Conservation (phyloP, 495 filamentous ascomycete genomes). For the Xylaria venustula region DNA sequence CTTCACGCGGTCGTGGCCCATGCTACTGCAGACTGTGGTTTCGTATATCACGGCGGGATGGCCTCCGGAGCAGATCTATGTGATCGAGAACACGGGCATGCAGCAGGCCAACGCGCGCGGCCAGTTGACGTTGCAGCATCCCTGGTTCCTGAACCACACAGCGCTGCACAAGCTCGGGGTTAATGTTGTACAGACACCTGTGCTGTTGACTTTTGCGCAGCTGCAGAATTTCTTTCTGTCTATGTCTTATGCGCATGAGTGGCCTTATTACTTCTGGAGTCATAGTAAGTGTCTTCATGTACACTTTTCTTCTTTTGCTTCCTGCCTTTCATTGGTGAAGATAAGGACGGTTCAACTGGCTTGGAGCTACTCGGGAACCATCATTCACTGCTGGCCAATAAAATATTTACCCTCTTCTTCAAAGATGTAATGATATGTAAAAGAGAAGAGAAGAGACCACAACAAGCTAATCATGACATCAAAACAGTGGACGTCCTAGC, state of each 20-base stretch:
- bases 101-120: constrained; percentile 55
- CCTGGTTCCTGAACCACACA: constrained; percentile 60
- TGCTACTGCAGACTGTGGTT: constrained; percentile 59
- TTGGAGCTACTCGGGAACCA: no score
- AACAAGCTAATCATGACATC: neutral
- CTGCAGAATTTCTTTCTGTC: constrained; percentile 61
- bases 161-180: constrained; percentile 53
- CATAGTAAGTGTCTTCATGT: constrained; percentile 25
- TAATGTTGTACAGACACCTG: constrained; percentile 56
- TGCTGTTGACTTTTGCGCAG: constrained; percentile 60
- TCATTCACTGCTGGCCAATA: no score
- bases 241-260: constrained; percentile 38
- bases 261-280: constrained; percentile 57
- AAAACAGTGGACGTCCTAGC: constrained; percentile 49
- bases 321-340: no score
- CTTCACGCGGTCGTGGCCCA: constrained; percentile 59
- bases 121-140: constrained; percentile 55
- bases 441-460: no score
- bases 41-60: constrained; percentile 61
- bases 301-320: neutral
- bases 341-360: no score
- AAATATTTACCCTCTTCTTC: no score
- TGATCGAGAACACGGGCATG: constrained; percentile 63
- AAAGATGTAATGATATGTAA: no score
- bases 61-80: constrained; percentile 59